Conservation (phyloP, 1,139 yeast species). For the Barnettozyma hawaiiensis region DNA sequence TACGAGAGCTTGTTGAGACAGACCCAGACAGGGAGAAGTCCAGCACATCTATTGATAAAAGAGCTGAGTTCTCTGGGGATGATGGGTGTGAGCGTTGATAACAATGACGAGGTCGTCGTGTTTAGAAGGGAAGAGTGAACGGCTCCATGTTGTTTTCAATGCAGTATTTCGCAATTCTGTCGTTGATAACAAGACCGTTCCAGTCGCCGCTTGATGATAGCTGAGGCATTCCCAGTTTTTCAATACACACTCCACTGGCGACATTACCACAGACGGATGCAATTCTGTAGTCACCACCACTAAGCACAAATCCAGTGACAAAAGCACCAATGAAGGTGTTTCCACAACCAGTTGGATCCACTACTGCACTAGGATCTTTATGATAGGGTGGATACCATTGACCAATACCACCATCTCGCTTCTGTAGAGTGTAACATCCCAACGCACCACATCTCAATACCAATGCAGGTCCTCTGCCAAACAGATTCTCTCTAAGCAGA, state of each 20-base stretch:
- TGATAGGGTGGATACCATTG: slow-evolving; percentile 73
- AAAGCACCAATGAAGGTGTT: slow-evolving; percentile 84
- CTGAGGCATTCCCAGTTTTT: slow-evolving; percentile 67
- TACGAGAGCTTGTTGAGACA: neutral
- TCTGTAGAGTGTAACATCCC: slow-evolving; percentile 47
- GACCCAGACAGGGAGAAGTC: neutral
- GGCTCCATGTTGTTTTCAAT: slow-evolving; percentile 7
- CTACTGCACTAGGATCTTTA: slow-evolving; percentile 36
- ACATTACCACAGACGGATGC: slow-evolving; percentile 69
- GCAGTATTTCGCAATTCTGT: slow-evolving; percentile 14
- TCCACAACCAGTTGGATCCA: slow-evolving; percentile 95
- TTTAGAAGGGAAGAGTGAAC: neutral
- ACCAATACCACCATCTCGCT: slow-evolving; percentile 17
- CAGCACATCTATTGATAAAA: neutral
- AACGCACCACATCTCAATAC: slow-evolving; percentile 66
- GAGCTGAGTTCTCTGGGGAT: slow-evolving; percentile 1
- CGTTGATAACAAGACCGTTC: slow-evolving; percentile 41
- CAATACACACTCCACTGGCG: slow-evolving; percentile 76
- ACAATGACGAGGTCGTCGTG: neutral
- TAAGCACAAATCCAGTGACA: slow-evolving; percentile 50
- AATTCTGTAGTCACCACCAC: slow-evolving; percentile 42
- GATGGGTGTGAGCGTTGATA: neutral
- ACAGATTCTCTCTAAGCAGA: slow-evolving; percentile 31
- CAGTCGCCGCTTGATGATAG: slow-evolving; percentile 37
- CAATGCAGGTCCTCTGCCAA: slow-evolving; percentile 29